Evolutionary conservation across 1,284 basidiomycete species (phyloP).

Genomic region (Ceratobasidium theobromae): DNA sequence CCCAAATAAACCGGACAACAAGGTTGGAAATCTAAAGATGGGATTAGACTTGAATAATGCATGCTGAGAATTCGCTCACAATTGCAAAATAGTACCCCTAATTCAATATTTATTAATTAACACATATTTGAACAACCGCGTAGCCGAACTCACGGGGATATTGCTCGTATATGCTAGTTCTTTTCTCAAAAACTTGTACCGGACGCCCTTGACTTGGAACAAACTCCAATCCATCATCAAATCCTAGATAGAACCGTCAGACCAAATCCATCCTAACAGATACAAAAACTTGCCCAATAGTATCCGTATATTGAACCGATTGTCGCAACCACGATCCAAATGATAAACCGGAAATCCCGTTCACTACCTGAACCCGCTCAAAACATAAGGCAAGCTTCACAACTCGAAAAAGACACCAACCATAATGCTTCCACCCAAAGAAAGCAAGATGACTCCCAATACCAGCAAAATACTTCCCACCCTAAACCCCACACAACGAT

Average conservation of each 20-base stretch:
- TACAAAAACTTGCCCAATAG: slow-evolving; percentile 61
- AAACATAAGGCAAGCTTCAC: not conserved
- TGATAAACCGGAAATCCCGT: slow-evolving; percentile 54
- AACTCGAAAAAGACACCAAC: slow-evolving; percentile 45
- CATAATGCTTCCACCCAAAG: slow-evolving; percentile 69
- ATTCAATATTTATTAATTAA: not conserved
- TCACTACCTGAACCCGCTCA: slow-evolving; percentile 40
- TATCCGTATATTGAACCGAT: slow-evolving; percentile 70
- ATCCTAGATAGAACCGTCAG: slow-evolving; percentile 51
- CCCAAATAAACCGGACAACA: slow-evolving; percentile 77
- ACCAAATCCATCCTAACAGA: slow-evolving; percentile 2
- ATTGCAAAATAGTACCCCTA: slow-evolving; percentile 76
- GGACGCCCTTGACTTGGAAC: slow-evolving; percentile 55
- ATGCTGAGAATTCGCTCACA: slow-evolving; percentile 46
- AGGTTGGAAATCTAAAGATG: slow-evolving; percentile 64
- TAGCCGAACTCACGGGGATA: slow-evolving; percentile 56
- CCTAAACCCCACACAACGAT: slow-evolving; percentile 49
- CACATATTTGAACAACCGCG: not conserved
- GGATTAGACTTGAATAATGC: not conserved
- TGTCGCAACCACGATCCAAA: slow-evolving; percentile 65
- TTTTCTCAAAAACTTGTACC: slow-evolving; percentile 66
- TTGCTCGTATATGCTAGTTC: slow-evolving; percentile 71
- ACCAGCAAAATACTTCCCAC: slow-evolving; percentile 73
- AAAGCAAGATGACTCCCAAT: slow-evolving; percentile 69
- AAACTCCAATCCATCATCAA: slow-evolving; percentile 80